phyloP scores from a whole-genome alignment of 1,284 basidiomycete genomes.

The Phellopilus nigrolimitatus region DNA sequence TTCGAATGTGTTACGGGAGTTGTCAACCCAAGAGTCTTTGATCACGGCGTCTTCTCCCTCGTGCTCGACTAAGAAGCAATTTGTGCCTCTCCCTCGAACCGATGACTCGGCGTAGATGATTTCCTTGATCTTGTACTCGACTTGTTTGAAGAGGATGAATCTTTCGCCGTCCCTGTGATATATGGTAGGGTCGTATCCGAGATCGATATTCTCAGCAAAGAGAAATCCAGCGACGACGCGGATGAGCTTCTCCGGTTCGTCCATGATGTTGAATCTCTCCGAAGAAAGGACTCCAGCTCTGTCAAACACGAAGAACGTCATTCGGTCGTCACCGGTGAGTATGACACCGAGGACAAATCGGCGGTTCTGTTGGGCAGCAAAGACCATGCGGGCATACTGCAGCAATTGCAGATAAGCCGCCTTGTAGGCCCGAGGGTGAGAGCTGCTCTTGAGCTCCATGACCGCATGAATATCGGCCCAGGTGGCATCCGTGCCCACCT shows the following conservation, averaged over 20 bases:
- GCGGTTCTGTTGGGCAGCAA: not conserved
- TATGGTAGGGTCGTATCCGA: not conserved
- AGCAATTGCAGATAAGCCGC: not conserved
- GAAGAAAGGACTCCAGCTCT: not conserved
- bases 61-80: not conserved
- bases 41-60: not conserved
- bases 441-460: no score
- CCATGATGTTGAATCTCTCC: not conserved
- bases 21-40: conserved; percentile 2
- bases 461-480: no score
- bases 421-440: no score
- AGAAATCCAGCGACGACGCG: not conserved
- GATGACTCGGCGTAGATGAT: not conserved
- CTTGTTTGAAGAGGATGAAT: no score
- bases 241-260: not conserved
- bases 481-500: no score
- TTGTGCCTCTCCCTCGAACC: not conserved
- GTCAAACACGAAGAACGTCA: not conserved
- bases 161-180: not conserved
- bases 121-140: no score
- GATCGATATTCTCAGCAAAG: not conserved
- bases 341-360: not conserved
- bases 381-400: not conserved
- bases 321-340: not conserved
- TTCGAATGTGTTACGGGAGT: not conserved